Evolutionary conservation across 148 eudicot genomes (phyloP).

Genomic region (Limonium bicolor): DNA sequence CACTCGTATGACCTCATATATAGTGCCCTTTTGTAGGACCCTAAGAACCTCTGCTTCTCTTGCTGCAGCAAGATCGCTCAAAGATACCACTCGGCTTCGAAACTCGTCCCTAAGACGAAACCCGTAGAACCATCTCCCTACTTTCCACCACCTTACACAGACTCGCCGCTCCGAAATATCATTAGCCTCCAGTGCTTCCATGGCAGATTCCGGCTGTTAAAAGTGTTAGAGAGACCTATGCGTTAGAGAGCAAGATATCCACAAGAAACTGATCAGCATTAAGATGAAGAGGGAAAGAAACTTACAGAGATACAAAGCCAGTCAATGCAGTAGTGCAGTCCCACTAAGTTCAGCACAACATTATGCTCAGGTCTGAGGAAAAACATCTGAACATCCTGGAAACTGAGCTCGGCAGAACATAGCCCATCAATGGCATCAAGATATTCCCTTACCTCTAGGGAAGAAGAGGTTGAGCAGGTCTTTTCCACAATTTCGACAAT

Average conservation of each 20-base stretch:
- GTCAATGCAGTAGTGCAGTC: slow-evolving; percentile 65
- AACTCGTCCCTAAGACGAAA: slow-evolving; percentile 68
- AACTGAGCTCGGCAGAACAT: slow-evolving; percentile 36
- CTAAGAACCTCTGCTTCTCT: slow-evolving; percentile 46
- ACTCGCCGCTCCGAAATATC: slow-evolving; percentile 51
- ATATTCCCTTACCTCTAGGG: slow-evolving; percentile 63
- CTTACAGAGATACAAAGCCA: slow-evolving; percentile 69
- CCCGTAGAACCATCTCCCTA: slow-evolving; percentile 73
- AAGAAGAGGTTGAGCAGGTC: slow-evolving; percentile 28
- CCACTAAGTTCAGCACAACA: slow-evolving; percentile 60
- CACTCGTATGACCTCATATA: slow-evolving; percentile 72
- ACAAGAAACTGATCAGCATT: too few relatives aligned
- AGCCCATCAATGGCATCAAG: slow-evolving; percentile 47
- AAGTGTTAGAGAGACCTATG: too few relatives aligned
- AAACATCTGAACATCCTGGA: slow-evolving; percentile 55
- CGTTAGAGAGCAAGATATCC: too few relatives aligned
- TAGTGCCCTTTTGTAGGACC: slow-evolving; percentile 63
- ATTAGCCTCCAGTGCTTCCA: slow-evolving; percentile 30
- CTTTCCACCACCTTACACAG: slow-evolving; percentile 79
- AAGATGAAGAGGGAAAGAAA: not conserved
- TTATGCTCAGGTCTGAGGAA: slow-evolving; percentile 42
- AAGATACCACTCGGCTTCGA: slow-evolving; percentile 31
- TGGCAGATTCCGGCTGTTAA: slow-evolving; percentile 36
- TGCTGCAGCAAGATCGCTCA: slow-evolving; percentile 39
- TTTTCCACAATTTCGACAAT: slow-evolving; percentile 38